Conservation (phyloP, 306 rosid genomes). For the Trifolium dubium region DNA sequence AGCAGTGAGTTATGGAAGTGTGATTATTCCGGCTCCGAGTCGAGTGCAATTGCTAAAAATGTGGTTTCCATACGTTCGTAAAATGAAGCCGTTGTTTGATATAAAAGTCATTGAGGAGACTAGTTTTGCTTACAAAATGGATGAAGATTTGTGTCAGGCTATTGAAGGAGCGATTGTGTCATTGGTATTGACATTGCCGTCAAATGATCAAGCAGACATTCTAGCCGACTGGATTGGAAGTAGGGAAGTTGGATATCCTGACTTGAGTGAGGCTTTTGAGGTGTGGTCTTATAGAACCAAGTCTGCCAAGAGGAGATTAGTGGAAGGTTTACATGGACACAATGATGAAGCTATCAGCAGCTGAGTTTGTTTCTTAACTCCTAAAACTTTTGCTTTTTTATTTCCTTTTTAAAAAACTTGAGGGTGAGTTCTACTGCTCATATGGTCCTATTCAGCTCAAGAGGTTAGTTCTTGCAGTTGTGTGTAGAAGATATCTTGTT, state of each 20-base stretch:
- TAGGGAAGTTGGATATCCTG: constrained; percentile 69
- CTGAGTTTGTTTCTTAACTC: constrained; percentile 36
- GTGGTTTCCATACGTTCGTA: constrained; percentile 89
- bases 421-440: not conserved
- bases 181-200: constrained; percentile 76
- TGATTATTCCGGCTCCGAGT: constrained; percentile 71
- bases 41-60: constrained; percentile 66
- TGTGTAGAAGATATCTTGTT: not conserved
- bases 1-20: constrained; percentile 90
- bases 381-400: not conserved
- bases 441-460: not conserved
- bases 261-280: constrained; percentile 89
- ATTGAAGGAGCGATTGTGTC: constrained; percentile 85
- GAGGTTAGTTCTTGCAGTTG: not conserved
- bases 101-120: constrained; percentile 56
- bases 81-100: constrained; percentile 82
- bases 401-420: not conserved
- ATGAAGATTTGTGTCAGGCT: constrained; percentile 77
- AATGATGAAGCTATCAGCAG: constrained; percentile 47
- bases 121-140: constrained; percentile 69
- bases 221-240: constrained; percentile 81
- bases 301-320: constrained; percentile 86
- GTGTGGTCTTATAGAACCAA: constrained; percentile 93
- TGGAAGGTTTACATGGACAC: constrained; percentile 60
- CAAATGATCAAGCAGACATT: constrained; percentile 92